Conservation (phyloP, 2,329 filamentous ascomycete genomes). For the Didymella keratinophila region DNA sequence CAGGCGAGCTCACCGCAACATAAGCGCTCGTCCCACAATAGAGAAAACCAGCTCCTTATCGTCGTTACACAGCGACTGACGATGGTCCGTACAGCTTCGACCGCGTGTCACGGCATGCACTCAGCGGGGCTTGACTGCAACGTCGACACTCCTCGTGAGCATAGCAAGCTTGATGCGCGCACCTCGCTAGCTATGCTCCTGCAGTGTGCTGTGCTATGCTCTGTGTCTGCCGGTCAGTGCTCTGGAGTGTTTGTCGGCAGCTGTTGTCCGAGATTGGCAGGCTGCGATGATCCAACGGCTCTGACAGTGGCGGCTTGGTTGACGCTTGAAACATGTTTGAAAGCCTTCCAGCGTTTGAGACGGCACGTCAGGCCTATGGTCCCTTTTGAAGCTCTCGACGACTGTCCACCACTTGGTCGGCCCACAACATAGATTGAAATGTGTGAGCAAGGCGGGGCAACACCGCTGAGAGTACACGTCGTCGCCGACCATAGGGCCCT, state of each 20-base stretch:
- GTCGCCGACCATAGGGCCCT: conserved; percentile 27
- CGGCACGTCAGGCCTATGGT: conserved; percentile 12
- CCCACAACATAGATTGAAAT: conserved; percentile 25
- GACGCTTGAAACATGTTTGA: conserved; percentile 26
- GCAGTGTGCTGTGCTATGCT: conserved; percentile 22
- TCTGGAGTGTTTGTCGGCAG: conserved; percentile 13
- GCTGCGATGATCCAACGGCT: conserved; percentile 19
- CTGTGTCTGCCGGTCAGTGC: conserved; percentile 14
- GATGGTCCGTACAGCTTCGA: conserved; percentile 16
- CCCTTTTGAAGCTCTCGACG: conserved; percentile 15
- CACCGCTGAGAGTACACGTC: conserved; percentile 19
- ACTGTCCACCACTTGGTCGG: conserved; percentile 20
- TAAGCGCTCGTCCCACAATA: conserved; percentile 22
- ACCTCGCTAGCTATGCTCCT: conserved; percentile 20
- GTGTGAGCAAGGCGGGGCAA: conserved; percentile 32
- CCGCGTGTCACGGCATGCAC: conserved; percentile 17
- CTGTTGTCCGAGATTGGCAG: conserved; percentile 24
- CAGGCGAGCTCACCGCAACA: conserved; percentile 18
- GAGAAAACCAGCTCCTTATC: conserved; percentile 7
- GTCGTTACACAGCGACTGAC: conserved; percentile 27
- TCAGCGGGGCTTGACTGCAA: conserved; percentile 21
- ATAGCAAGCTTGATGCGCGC: conserved; percentile 16
- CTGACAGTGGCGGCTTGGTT: conserved; percentile 22
- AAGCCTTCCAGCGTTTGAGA: conserved; percentile 23
- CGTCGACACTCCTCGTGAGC: conserved; percentile 17